Percentiles rank a stretch among this genome's conserved stretches.
phyloP scores from a whole-genome alignment of 192 early-diverging fungal genomes.

The Mycoemilia scoparia region DNA sequence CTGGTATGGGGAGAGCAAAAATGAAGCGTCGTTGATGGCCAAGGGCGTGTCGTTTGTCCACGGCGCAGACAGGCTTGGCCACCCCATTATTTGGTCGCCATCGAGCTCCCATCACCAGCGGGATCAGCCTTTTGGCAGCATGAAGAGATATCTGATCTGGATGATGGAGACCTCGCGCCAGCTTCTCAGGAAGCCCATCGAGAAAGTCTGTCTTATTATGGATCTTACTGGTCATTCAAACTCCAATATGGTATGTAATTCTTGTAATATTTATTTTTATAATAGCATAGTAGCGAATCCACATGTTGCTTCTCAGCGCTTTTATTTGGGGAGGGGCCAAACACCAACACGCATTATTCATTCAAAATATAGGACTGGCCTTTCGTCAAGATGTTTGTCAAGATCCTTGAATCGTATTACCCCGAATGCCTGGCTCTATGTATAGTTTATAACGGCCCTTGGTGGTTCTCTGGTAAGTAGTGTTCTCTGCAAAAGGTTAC shows the following conservation, averaged over 20 bases:
- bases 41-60: slow-evolving; percentile 40
- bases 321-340: too few species aligned
- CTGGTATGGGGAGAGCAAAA: slow-evolving; percentile 33
- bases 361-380: slow-evolving; percentile 54
- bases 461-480: slow-evolving; percentile 81
- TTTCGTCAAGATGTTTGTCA: slow-evolving; percentile 66
- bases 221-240: slow-evolving; percentile 61
- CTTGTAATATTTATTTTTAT: too few species aligned
- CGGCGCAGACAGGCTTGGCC: slow-evolving; percentile 33
- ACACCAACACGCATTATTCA: too few species aligned
- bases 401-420: slow-evolving; percentile 76
- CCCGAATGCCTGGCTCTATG: slow-evolving; percentile 71
- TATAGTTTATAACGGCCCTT: slow-evolving; percentile 79
- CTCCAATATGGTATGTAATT: slow-evolving; percentile 62
- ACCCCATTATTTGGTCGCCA: slow-evolving; percentile 37
- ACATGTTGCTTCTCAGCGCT: too few species aligned
- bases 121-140: slow-evolving; percentile 39
- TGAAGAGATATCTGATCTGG: slow-evolving; percentile 48
- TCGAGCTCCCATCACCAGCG: slow-evolving; percentile 41
- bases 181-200: slow-evolving; percentile 45
- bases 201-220: slow-evolving; percentile 53
- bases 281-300: too few species aligned
- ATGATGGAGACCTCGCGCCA: slow-evolving; percentile 55
- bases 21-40: slow-evolving; percentile 32
- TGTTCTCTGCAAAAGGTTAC: too few species aligned